Base-by-base conservation (phyloP, 129 eudicot genomes). In the Oenanthe sinensis region DNA sequence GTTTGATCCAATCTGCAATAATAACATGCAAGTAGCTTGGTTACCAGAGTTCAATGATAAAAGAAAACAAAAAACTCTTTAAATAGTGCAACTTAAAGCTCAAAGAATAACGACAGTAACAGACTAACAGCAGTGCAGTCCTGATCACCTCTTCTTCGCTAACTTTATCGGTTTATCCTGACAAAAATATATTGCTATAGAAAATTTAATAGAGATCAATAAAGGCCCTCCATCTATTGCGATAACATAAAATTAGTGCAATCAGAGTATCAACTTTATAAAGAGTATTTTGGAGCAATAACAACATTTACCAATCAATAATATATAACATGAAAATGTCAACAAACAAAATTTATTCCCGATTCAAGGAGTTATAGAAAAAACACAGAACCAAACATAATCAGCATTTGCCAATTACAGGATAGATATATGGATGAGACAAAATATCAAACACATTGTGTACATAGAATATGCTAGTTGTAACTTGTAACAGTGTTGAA, bases 1-100 rank as follows among this genome's bases (percentile, higher is more conserved):
- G 49, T 14, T 73, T 67, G 77, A 50, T 47, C 15, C 26, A 75
- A 49, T 80, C 82, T 83, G 82, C 86, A 84, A 17, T 63, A 82
- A 11, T 71, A 80, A 72, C 60, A 72, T 42, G 24, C 60, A 42
- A 71, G 42, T n/a, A 68, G 47, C 58, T 42, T 13, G 39, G 67
- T 69, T n/a, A 60, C 55, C 28, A n/a, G 28, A 54, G 3, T 39
- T 0, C 17, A 68, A 70, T 3, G 9, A 70, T 69, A 17, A 15
- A 6, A 12, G 2, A 6, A 37, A 6, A 36, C 14, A 16, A 16
- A 30, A 33, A 39, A 39, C 22, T 37, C 47, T 0, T 33, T 30
- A 2, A 33, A 36, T 36, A 36, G 24, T 3, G 8, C 40, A 37
- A 37, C 24, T 4, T 30, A 39, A 65, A 65, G 30, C 40, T 65